Conservation (phyloP, 2,329 filamentous ascomycete genomes). For the Exophiala oligosperma region DNA sequence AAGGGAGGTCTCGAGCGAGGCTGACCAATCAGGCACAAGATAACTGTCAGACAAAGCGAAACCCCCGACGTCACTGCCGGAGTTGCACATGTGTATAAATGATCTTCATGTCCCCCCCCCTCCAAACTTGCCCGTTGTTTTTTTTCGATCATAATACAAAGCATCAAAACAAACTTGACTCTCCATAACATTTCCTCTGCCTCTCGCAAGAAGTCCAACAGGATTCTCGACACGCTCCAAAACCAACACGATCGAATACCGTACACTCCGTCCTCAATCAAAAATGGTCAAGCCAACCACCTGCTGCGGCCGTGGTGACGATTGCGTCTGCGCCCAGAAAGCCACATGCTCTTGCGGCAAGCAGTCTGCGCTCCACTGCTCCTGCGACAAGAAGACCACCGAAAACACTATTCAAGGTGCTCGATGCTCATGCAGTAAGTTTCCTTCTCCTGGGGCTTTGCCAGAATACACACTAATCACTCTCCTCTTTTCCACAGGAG, state of each 20-base stretch:
- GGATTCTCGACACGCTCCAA: background rate
- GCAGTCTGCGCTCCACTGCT: slow-evolving; percentile 82
- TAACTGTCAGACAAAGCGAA: slow-evolving; percentile 4
- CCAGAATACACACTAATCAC: background rate
- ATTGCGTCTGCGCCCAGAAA: slow-evolving; percentile 59
- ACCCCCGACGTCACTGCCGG: background rate
- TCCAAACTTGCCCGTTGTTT: too few relatives aligned
- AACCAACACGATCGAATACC: background rate
- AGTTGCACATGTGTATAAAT: background rate
- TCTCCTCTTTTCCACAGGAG: slow-evolving; percentile 44
- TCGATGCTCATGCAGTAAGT: slow-evolving; percentile 77
- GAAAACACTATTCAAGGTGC: slow-evolving; percentile 76
- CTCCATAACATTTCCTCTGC: too few relatives aligned
- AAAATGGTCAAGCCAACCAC: slow-evolving; percentile 51
- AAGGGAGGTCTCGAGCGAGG: background rate
- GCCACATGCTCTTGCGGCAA: slow-evolving; percentile 85
- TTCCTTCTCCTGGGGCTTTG: background rate
- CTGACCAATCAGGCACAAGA: slow-evolving; percentile 1
- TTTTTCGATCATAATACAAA: too few relatives aligned
- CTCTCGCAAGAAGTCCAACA: background rate
- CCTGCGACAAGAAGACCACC: slow-evolving; percentile 70
- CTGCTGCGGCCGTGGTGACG: slow-evolving; percentile 61
- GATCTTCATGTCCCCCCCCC: too few relatives aligned
- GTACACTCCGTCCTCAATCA: slow-evolving; percentile 15
- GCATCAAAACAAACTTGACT: too few relatives aligned